Evolutionary conservation across 1,139 yeast species (phyloP).

Genomic region (Hyphopichia buzzinii): DNA sequence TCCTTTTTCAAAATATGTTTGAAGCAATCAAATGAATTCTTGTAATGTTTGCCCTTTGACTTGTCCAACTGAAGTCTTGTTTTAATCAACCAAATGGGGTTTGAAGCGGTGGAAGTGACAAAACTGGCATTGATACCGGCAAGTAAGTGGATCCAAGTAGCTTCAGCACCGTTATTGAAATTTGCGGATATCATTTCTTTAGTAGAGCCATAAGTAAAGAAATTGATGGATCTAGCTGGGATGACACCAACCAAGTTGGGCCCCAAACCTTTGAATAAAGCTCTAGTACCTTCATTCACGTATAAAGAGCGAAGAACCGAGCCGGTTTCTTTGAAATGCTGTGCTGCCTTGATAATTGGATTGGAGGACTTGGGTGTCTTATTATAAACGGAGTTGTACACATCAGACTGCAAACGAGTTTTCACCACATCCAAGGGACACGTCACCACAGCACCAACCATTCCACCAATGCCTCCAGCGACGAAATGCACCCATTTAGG

Average conservation of each 20-base stretch:
- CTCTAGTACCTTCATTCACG: constrained; percentile 73
- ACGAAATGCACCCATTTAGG: constrained; percentile 94
- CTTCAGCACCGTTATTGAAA: constrained; percentile 73
- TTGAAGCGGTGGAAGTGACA: constrained; percentile 96
- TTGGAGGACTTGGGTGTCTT: constrained; percentile 41
- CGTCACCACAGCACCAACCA: constrained; percentile 94
- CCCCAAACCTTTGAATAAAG: constrained; percentile 91
- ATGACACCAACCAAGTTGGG: constrained; percentile 98
- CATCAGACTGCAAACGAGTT: constrained; percentile 91
- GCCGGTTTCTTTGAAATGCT: constrained; percentile 83
- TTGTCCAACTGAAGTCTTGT: constrained; percentile 92
- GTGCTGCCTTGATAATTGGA: constrained; percentile 45
- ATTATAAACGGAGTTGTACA: constrained; percentile 46
- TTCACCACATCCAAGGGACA: constrained; percentile 97
- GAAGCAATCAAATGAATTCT: constrained; percentile 84
- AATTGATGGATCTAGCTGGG: constrained; percentile 96
- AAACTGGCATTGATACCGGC: constrained; percentile 95
- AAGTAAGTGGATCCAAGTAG: constrained; percentile 79
- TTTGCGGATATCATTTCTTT: constrained; percentile 67
- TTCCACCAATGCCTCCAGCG: constrained; percentile 99
- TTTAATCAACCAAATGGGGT: constrained; percentile 98
- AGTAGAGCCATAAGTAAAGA: constrained; percentile 91
- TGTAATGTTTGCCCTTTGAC: constrained; percentile 61
- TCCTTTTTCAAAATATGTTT: constrained; percentile 68
- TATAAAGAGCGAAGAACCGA: constrained; percentile 69